Percentiles rank a stretch among this genome's conserved stretches.
These are phyloP conservation scores for Citrus sinensis DNA, from an alignment of 345 rosid species.

Conservation along the genomic window DNA sequence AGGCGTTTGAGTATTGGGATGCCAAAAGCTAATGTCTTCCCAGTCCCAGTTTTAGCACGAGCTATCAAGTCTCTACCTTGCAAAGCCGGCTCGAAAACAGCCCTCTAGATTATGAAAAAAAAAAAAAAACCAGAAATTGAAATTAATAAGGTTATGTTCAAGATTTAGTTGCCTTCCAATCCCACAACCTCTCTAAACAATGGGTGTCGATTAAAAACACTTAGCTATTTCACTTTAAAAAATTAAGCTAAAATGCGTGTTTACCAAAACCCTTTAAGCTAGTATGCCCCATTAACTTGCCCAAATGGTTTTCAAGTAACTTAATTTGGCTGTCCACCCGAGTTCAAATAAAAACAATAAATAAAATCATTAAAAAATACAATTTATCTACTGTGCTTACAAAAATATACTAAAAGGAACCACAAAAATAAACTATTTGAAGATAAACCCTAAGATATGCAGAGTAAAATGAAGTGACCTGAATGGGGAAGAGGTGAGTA, in stretches of 20 bases:
- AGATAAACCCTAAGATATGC: neutral
- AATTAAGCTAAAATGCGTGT: no score
- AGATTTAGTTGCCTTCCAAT: neutral
- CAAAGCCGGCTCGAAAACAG: constrained; percentile 82
- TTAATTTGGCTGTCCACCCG: no score
- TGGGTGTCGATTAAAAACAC: no score
- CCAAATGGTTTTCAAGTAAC: no score
- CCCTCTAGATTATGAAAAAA: constrained; percentile 44
- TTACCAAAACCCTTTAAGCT: no score
- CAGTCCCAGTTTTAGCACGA: constrained; percentile 99
- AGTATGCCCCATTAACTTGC: no score
- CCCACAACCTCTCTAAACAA: no score
- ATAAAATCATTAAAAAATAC: no score
- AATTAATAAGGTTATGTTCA: neutral
- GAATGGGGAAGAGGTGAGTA: constrained; percentile 91
- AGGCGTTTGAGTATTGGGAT: constrained; percentile 84
- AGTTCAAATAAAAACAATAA: no score
- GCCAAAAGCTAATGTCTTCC: constrained; percentile 98
- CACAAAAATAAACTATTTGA: neutral
- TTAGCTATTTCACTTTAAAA: no score
- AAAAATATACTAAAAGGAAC: neutral
- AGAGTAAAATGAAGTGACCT: constrained; percentile 34
- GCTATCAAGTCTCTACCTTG: constrained; percentile 89
- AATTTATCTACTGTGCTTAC: neutral
- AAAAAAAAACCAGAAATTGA: no score